Evolutionary conservation across 257 asterid genomes (phyloP), one percentile per base, ranked within the genome.

Genomic region (Jaltomata sinuosa): DNA sequence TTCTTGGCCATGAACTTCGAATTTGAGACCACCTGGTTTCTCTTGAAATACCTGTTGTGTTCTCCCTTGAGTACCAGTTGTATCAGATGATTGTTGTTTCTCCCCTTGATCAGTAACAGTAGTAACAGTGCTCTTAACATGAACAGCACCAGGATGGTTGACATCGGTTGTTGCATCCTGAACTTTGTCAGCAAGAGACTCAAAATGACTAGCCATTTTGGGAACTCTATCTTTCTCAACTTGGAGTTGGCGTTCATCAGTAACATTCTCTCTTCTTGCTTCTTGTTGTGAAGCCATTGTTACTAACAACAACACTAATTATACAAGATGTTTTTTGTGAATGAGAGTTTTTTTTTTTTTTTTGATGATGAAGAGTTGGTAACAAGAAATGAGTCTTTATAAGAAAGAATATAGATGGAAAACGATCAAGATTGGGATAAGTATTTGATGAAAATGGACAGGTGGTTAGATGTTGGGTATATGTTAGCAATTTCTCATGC

Each of bases 201-300:
- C 97, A 8, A 86, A 91, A 65, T 89, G 95, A 53, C 89, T 86
- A 0, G 92, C 81, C 90, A 93, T 88, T 84, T 87, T 88, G 0
- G 95, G 90, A 5, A 92, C 97, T 59, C 32, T 87, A 16, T 90
- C 94, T 80, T 91, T 93, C 88, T 89, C 94, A 61, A 91, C 87
- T 2, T 86, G 86, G 0, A 82, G 25, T 2, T 78, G 80, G 0
- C 90, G 71, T 79, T 91, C 94, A 5, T 83, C 89, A 0, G 77
- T 84, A 8, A 69, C 89, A 69, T 87, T 80, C 65, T 92, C 91
- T 82, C 89, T 89, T 78, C 89, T 91, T 52, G 78, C 22, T 81
- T 93, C 22, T 81, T 93, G 93, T 62, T 89, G 87, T 5, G 94
- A 83, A 16, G 96, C 89, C 93, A 91, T 89, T 65, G 34, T 79